Evolutionary conservation across 2,329 filamentous ascomycete species (phyloP).

Genomic region (Penicillium sp.): DNA sequence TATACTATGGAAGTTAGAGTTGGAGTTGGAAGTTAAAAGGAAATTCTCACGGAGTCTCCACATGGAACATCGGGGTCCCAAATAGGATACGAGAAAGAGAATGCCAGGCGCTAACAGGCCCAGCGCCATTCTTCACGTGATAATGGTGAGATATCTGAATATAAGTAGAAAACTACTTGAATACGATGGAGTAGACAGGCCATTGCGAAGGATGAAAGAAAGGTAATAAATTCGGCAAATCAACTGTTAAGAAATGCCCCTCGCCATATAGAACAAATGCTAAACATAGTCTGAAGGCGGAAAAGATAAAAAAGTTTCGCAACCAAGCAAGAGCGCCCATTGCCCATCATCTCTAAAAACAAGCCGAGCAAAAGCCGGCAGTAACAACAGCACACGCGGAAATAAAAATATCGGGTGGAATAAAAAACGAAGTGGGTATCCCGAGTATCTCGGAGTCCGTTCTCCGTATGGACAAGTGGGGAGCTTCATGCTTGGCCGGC

Average conservation of each 20-base stretch:
- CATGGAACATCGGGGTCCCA: background rate
- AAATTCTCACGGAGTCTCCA: background rate
- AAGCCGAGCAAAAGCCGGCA: background rate
- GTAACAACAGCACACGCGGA: background rate
- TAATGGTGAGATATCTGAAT: too few relatives aligned
- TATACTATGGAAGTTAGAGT: background rate
- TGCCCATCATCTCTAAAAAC: background rate
- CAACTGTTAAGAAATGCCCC: conserved; percentile 2
- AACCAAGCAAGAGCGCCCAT: conserved; percentile 3
- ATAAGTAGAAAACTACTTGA: too few relatives aligned
- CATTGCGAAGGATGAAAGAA: background rate
- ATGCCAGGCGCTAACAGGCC: background rate
- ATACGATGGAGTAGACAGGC: too few relatives aligned
- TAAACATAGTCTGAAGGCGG: background rate
- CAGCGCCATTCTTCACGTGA: background rate
- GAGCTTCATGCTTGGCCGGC: background rate
- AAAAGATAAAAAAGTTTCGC: background rate
- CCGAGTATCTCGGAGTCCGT: background rate
- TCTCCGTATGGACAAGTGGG: background rate
- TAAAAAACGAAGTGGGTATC: background rate
- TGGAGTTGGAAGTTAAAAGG: too few relatives aligned
- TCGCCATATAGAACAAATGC: background rate
- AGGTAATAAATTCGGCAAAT: background rate
- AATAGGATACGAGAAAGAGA: background rate
- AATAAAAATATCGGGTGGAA: background rate